A percentile compares a stretch with the other conserved stretches of the same genome.
These are phyloP conservation scores for Pestalotiopsis sp. DNA, from an alignment of 2,329 filamentous ascomycete species.

Conservation along the genomic window DNA sequence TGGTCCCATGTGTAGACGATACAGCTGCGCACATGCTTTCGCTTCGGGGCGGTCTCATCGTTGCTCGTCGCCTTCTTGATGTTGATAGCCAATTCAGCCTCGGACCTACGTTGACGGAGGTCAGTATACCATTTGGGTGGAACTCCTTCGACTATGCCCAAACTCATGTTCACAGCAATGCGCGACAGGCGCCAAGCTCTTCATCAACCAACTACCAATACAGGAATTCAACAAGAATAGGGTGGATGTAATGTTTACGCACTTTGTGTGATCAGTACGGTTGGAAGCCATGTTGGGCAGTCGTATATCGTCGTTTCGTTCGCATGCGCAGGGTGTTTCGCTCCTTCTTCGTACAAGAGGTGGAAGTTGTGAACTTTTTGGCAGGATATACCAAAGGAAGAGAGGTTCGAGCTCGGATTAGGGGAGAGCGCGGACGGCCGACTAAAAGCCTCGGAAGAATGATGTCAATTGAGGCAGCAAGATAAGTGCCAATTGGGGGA, in stretches of 20 bases:
- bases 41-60: constrained; percentile 70
- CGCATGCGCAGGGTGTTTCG: not conserved
- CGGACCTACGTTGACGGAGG: constrained; percentile 52
- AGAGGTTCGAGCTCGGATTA: not conserved
- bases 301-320: constrained; percentile 12
- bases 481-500: not conserved
- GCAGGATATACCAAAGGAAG: not conserved
- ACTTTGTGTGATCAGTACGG: constrained; percentile 38
- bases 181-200: not conserved
- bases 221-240: not conserved
- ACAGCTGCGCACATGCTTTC: constrained; percentile 95
- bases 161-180: not conserved
- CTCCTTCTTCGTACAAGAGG: not conserved
- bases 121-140: no score
- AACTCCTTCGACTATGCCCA: no score
- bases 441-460: constrained; percentile 1
- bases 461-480: constrained; percentile 10
- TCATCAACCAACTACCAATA: not conserved
- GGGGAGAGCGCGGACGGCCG: not conserved
- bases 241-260: constrained; percentile 18
- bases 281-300: constrained; percentile 32
- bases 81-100: constrained; percentile 70
- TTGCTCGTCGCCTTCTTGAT: constrained; percentile 71
- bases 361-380: not conserved
- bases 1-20: constrained; percentile 99